Base-by-base conservation (phyloP, 805 yeast species). In the Cyberlindnera japonica region DNA sequence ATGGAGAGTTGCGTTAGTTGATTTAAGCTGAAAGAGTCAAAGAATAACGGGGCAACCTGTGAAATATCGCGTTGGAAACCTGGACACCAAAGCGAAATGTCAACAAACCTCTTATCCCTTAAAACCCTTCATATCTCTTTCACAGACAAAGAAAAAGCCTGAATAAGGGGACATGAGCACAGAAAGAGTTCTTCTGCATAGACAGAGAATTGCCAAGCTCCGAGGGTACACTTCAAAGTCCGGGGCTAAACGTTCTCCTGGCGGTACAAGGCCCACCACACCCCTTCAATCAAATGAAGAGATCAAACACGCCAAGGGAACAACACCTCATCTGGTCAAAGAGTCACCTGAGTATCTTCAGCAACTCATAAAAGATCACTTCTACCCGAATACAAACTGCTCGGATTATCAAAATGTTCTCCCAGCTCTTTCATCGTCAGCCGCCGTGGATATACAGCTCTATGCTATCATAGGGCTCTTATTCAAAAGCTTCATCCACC, bases 391-490 rank as follows among this genome's bases (percentile, higher is more conserved):
- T 10, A 33, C 44, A 16, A 21, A 41, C 13, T 44, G 40, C 34
- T 35, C 45, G 7, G 50, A 51, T 41, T 38, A 44, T 17, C 43
- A 37, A 22, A 60, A 57, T 16, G 37, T 40, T 9, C 53, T 72
- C 3, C 74, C 75, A 0, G 57, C 63, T 1, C 50, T 72, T 30
- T 66, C 74, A 1, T 59, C 68, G 1, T 64, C 70, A 0, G 45
- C 61, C 1, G 53, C 47, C 2, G 63, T 76, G 4, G 77, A 75
- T 47, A 39, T 61, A 2, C 70, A 74, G 47, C 53, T 76, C 12
- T 72, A 74, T 47, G 66, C 74, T 1, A 47, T 77, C 5, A 43
- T 74, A 5, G 75, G 77, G 0, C 55, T 76, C 12, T 51, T 76
- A 5, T 41, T 74, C 30, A 63, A 68, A 18, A 71, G 70, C 38